Conservation (phyloP, 169 alveolate genomes). For the Neospora caninum region DNA sequence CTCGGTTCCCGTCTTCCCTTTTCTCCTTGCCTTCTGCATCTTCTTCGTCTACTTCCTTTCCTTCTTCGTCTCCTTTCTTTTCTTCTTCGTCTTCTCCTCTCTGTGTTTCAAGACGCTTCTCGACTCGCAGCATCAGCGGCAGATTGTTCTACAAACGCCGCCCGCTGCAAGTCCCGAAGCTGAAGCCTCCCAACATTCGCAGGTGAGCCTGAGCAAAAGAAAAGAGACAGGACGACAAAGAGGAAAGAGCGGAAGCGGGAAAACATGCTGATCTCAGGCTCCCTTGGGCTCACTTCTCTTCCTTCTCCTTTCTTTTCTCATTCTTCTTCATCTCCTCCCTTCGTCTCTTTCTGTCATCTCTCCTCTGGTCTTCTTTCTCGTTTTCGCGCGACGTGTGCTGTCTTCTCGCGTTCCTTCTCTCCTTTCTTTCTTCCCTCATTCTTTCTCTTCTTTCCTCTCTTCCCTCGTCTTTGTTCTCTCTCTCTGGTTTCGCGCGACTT, state of each 20-base stretch:
- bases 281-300: not conserved
- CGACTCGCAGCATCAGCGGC: slow-evolving; percentile 51
- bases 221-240: no score
- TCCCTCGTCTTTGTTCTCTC: not conserved
- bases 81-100: not conserved
- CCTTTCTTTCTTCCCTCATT: not conserved
- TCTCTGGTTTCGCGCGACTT: not conserved
- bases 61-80: not conserved
- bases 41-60: not conserved
- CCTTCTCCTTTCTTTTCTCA: no score
- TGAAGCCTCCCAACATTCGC: slow-evolving; percentile 47
- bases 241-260: no score
- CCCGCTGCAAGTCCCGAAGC: slow-evolving; percentile 49
- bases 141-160: slow-evolving; percentile 45
- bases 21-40: not conserved
- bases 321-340: no score
- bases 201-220: not conserved
- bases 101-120: not conserved
- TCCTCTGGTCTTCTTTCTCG: no score
- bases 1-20: not conserved
- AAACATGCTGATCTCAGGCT: not conserved
- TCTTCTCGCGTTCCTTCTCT: no score
- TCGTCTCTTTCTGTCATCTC: no score
- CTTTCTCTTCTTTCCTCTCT: not conserved
- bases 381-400: no score